Evolutionary conservation across 108 stramenopile genomes (phyloP).

Genomic region (Aurantiochytrium sp.): DNA sequence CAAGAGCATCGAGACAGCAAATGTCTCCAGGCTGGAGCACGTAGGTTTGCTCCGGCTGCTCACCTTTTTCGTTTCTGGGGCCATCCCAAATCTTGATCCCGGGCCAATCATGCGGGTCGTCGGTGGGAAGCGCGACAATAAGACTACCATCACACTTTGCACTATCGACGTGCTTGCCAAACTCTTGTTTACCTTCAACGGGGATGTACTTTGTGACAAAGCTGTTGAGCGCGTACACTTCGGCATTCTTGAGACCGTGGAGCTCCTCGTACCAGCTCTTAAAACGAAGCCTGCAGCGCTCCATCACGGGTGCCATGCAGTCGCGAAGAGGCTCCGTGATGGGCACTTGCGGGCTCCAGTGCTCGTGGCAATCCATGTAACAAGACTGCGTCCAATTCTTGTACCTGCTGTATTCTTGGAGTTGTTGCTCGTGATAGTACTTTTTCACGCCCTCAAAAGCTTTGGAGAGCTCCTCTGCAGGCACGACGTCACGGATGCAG

Average conservation of each 20-base stretch:
- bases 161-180: slow-evolving; percentile 13
- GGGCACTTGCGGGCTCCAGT: slow-evolving; percentile 23
- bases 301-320: neutral
- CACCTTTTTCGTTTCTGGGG: neutral
- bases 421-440: neutral
- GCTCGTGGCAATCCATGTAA: slow-evolving; percentile 34
- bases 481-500: slow-evolving; percentile 10
- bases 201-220: neutral
- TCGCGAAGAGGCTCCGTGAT: neutral
- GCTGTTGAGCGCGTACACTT: neutral
- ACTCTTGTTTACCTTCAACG: neutral
- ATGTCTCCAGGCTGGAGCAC: slow-evolving; percentile 3
- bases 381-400: slow-evolving; percentile 26
- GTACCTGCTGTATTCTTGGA: slow-evolving; percentile 11
- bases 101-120: slow-evolving; percentile 7
- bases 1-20: neutral
- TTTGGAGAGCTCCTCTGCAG: slow-evolving; percentile 12
- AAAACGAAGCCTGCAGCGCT: slow-evolving; percentile 3
- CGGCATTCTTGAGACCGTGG: neutral
- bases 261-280: slow-evolving; percentile 23
- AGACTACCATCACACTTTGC: neutral
- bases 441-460: slow-evolving; percentile 13
- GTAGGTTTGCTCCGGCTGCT: neutral
- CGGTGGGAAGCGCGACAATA: neutral
- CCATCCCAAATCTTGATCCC: neutral